Evolutionary conservation across 495 filamentous ascomycete genomes (phyloP), one percentile per base, ranked within the genome.

Genomic region (Astrothelium subdiscretum): DNA sequence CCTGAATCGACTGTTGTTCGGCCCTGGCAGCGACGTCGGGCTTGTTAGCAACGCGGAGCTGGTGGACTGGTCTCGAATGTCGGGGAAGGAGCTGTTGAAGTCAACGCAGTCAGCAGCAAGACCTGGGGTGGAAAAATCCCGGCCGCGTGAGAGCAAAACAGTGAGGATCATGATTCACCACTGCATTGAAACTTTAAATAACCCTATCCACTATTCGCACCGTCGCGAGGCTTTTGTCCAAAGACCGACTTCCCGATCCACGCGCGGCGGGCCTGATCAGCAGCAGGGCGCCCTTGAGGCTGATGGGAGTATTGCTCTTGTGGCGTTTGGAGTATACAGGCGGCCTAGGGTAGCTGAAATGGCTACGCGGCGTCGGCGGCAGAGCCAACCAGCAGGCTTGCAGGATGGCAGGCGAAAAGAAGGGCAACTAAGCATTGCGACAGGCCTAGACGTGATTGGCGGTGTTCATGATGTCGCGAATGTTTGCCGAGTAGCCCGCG

Each of bases 141-240:
- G 42, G 42, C 18, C 42, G n/a, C n/a, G n/a, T n/a, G n/a, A n/a
- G n/a, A n/a, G n/a, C n/a, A n/a, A n/a, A n/a, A n/a, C 48, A 29
- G 5, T 27, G 48, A n/a, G 48, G 48, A 54, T 54, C 48, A 54
- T 54, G 48, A 54, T 54, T 54, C 48, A 54, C 20, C 48, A 54
- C 48, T 54, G 48, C 48, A 54, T 54, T 20, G 48, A 54, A 54
- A 54, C 22, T 54, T 54, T 54, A 54, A 54, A 12, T n/a, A 48
- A 54, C 24, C 48, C 48, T 54, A 54, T 54, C 48, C 48, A 24
- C 24, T n/a, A 48, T 48, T n/a, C 42, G 42, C 20, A 10, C 42
- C n/a, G n/a, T n/a, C n/a, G n/a, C n/a, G n/a, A n/a, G n/a, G n/a
- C n/a, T n/a, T n/a, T n/a, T n/a, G n/a, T n/a, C n/a, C n/a, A n/a